Base-by-base conservation (phyloP, 305 asterid species). In the Rubia tinctorum region DNA sequence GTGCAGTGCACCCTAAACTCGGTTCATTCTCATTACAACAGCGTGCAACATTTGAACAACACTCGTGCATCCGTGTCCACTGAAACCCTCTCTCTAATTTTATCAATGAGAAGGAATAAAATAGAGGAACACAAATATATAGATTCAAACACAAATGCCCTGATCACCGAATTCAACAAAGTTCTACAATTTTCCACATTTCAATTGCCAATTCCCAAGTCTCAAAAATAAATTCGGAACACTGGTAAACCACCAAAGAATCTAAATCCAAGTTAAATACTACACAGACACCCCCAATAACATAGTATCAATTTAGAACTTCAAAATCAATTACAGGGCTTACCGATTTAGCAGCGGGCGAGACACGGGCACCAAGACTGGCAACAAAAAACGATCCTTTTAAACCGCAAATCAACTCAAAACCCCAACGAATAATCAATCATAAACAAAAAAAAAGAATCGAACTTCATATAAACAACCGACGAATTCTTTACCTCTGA, bases 351-450 rank as follows among this genome's bases (percentile, higher is more conserved):
- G 68, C 75, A 58, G 81, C 18, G 23, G 82, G 69, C 58, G 93
- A 84, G 83, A 87, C 58, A 74, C 65, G 86, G 83, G 93, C 97
- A 69, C 93, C 97, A 56, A 84, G 22, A 73, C 96, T 89, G 82
- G 61, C 69, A 73, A 60, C 13, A 27, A 79, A 71, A 69, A 11
- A 17, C 17, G 8, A 75, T 12, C 1, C 61, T 37, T 69, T 64
- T 7, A 8, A 73, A 45, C 64, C 39, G 12, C 67, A 51, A 58
- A 71, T 30, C 5, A 66, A 55, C 14, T 47, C 49, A 13, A 15
- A 23, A 70, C 18, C 42, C 53, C 30, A 65, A 58, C 8, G 42
- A 11, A 39, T 10, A 9, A 34, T 15, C 2, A 2, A 25, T 11
- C 58, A 17, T 11, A 71, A 71, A 30, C 2, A 6, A 61, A 61